Evolutionary conservation across 192 early-diverging fungal genomes (phyloP), one percentile per base, ranked within the genome.

Genomic region (Backusella parvicylindrica): DNA sequence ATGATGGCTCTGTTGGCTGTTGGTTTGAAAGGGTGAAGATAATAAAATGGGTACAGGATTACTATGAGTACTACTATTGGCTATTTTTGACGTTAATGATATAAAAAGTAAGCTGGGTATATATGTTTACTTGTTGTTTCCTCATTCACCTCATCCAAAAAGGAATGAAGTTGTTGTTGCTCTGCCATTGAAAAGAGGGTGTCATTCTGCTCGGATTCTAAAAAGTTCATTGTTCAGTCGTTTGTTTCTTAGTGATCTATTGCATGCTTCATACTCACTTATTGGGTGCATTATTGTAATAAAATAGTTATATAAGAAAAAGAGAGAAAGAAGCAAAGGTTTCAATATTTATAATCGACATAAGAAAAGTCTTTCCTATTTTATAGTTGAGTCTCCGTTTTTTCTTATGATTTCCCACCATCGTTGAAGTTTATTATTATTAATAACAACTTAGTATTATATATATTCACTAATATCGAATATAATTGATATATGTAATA

Each of bases 91-190:
- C 3, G 21, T 56, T 56, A 56, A 56, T 28, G 11, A 26, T 26
- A 56, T 56, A 21, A 50, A 21, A 50, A 50, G 0, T 21, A 21
- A 21, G 3, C 12, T 12, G 23, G 0, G 7, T 56, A 7, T 26
- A 26, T 56, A 13, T 23, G 0, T 21, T 56, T 56, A 56, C 53
- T 56, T 56, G 53, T 26, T 56, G 53, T 56, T 12, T 56, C 53
- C 23, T 70, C 68, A 47, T 70, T 41, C 36, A 70, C 37, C 21
- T 41, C 68, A 70, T 70, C 68, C 38, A 70, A 30, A 41, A 70
- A 70, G 21, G 41, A 43, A 26, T 70, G 68, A n/a, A 70, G 68
- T 18, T 70, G 68, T 26, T 70, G 37, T 28, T 70, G 68, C 13
- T 70, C 68, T 70, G 68, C 68, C 21, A 28, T 40, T 30, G 68